Base-by-base conservation (phyloP, 2,329 filamentous ascomycete genomes). In the Colletotrichum scovillei region DNA sequence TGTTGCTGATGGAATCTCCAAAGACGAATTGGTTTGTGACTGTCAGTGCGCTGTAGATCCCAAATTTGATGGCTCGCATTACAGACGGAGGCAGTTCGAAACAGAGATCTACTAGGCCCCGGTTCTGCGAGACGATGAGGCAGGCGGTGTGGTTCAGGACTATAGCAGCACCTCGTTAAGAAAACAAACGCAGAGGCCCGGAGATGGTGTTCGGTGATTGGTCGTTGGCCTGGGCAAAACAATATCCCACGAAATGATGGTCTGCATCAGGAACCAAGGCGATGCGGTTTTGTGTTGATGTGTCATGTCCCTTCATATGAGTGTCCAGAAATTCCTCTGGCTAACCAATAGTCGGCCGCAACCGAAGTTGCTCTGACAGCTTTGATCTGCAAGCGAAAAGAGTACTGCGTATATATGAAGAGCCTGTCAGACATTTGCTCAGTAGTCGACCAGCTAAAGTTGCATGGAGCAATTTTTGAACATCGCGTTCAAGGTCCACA, bases 211-310 rank as follows among this genome's bases (percentile, higher is more conserved):
- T 53, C 12, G 28, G 24, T 73, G 46, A 70, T 73, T 73, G 67
- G 70, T 42, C 19, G 30, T 46, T 22, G 30, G 19, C 22, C 32
- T 30, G 38, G 56, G 35, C 67, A 55, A 60, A 70, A 73, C 60
- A 73, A 73, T 69, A 70, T 73, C 70, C 42, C 59, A 65, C 55
- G 70, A 73, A 73, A 73, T 73, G 70, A 70, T 49, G 67, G 38
- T 55, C 53, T 70, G 70, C 60, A 70, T 60, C 66, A 73, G 67
- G 66, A 70, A 24, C 55, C 26, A n/a, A 28, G 67, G 32, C 53
- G 60, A 49, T 38, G 57, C 26, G 24, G 46, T 64, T 52, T 49
- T 49, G 42, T 49, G 42, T 57, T 24, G 28, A 49, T 24, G 24
- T 53, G 19, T 65, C 35, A 3, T 19, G 28, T 65, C 30, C 66